A percentile compares a stretch with the other conserved stretches of the same genome.
phyloP scores from a whole-genome alignment of 441 rosid genomes.

The Melastoma candidum region DNA sequence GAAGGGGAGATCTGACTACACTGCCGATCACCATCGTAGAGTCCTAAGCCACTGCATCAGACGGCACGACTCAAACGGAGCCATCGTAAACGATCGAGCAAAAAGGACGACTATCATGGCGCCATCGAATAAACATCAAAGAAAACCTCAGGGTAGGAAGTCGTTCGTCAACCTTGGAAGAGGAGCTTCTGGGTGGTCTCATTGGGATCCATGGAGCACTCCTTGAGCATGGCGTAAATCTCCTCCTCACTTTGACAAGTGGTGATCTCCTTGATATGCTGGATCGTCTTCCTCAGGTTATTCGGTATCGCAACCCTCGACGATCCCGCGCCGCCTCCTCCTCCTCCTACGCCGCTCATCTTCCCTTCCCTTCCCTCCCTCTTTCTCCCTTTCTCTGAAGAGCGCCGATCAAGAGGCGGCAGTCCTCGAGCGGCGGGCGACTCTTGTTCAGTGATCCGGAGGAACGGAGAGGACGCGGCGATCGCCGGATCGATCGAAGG shows the following conservation, averaged over 20 bases:
- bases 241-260: constrained; percentile 77
- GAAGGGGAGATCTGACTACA: too few relatives aligned
- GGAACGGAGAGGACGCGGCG: not conserved
- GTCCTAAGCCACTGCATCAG: too few relatives aligned
- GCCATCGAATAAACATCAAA: too few relatives aligned
- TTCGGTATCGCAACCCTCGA: constrained; percentile 64
- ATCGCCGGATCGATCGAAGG: constrained; percentile 17
- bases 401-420: too few relatives aligned
- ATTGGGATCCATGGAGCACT: constrained; percentile 90
- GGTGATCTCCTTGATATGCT: constrained; percentile 67
- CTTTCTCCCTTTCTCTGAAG: too few relatives aligned
- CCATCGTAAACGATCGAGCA: too few relatives aligned
- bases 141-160: too few relatives aligned
- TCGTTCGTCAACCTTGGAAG: constrained; percentile 33
- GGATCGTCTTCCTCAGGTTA: constrained; percentile 55
- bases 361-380: constrained; percentile 15
- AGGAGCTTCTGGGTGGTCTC: constrained; percentile 74
- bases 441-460: not conserved
- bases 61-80: too few relatives aligned
- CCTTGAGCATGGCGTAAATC: constrained; percentile 86
- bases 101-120: too few relatives aligned
- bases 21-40: too few relatives aligned
- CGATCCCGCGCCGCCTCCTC: constrained; percentile 1
- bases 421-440: constrained; percentile 2
- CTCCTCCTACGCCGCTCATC: constrained; percentile 58